These are phyloP conservation scores for Fraxinus platypoda DNA, from an alignment of 305 asterid species.

Conservation along the genomic window DNA sequence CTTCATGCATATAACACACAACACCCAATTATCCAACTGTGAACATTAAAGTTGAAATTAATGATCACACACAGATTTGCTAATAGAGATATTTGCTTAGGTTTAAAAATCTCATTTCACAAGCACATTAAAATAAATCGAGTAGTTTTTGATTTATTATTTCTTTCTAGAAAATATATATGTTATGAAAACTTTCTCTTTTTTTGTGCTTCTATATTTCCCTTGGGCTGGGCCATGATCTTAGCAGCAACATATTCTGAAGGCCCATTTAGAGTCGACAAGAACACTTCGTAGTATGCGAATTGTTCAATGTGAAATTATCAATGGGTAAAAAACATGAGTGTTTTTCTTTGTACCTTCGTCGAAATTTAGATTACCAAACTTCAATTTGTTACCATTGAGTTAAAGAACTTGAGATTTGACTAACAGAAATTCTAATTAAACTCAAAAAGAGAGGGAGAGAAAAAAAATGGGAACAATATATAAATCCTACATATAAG, in stretches of 20 bases:
- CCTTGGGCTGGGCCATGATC: neutral
- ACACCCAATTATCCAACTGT: neutral
- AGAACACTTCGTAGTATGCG: neutral
- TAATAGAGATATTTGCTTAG: neutral
- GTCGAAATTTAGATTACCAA: neutral
- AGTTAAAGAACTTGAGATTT: too few species aligned
- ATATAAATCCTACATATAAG: too few species aligned
- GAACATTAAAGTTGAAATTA: too few species aligned
- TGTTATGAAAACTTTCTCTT: too few species aligned
- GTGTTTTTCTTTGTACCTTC: too few species aligned
- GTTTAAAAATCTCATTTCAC: neutral
- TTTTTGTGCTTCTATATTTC: neutral
- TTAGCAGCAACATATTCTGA: neutral
- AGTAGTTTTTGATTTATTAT: too few species aligned
- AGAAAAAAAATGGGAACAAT: too few species aligned
- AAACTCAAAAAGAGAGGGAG: too few species aligned
- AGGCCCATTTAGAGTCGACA: neutral
- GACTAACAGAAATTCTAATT: too few species aligned
- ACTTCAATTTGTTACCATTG: neutral
- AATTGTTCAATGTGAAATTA: neutral
- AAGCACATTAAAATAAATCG: neutral
- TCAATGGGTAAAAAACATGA: neutral
- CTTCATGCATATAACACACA: neutral
- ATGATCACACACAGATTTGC: neutral
- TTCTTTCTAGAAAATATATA: too few species aligned